A percentile compares a stretch with the other conserved stretches of the same genome.
Evolutionary conservation across 306 rosid genomes (phyloP).

Genomic region (Dryas octopetala): DNA sequence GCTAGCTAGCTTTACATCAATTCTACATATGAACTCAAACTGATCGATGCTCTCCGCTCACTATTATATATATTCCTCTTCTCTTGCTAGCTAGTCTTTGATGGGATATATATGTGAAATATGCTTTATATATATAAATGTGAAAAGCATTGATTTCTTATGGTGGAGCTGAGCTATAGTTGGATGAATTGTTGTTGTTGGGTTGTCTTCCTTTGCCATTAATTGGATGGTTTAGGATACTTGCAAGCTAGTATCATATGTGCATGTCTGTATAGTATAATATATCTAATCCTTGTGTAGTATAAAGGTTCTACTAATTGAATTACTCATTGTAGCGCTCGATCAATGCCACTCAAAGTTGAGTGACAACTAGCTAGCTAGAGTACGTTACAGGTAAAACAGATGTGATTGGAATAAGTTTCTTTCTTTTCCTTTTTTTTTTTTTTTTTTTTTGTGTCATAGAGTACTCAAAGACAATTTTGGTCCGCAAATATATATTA

Average conservation of each 20-base stretch:
- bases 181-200: constrained; percentile 9
- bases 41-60: too few species aligned
- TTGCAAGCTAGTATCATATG: not conserved
- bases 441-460: not conserved
- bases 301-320: too few species aligned
- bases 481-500: constrained; percentile 1
- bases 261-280: not conserved
- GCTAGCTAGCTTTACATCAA: too few species aligned
- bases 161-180: constrained; percentile 23
- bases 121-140: not conserved
- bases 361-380: too few species aligned
- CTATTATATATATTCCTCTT: not conserved
- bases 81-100: not conserved
- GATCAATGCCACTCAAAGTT: not conserved
- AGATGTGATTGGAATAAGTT: too few species aligned
- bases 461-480: not conserved
- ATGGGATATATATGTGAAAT: constrained; percentile 8
- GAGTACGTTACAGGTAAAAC: too few species aligned
- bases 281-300: too few species aligned
- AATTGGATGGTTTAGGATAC: constrained; percentile 7
- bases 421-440: too few species aligned
- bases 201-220: not conserved
- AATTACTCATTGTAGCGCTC: not conserved
- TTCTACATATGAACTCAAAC: not conserved
- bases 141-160: not conserved